Conservation (phyloP, 164 flowering plant genomes). For the Umbellularia californica region DNA sequence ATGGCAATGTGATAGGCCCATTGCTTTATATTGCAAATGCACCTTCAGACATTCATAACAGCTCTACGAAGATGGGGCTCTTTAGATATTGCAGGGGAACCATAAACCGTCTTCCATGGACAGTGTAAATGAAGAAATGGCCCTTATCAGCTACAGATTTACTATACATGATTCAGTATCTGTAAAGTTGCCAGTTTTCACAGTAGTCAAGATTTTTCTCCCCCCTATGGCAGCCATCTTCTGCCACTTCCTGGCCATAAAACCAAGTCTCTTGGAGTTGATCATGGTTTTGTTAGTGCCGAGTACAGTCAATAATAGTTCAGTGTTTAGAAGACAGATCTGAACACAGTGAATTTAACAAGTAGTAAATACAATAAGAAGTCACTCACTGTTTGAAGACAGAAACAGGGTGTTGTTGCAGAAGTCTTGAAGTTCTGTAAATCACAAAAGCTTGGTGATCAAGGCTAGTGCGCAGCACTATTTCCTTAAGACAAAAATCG, state of each 20-base stretch:
- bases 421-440: too few species aligned
- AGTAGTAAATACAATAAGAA: too few species aligned
- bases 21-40: conserved; percentile 18
- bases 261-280: conserved; percentile 8
- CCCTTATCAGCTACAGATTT: conserved; percentile 11
- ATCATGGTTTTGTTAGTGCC: too few species aligned
- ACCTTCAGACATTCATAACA: conserved; percentile 18
- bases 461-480: too few species aligned
- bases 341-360: too few species aligned
- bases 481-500: too few species aligned
- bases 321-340: too few species aligned
- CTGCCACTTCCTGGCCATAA: conserved; percentile 12
- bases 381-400: too few species aligned
- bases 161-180: background rate
- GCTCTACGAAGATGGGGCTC: conserved; percentile 13
- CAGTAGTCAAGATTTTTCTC: background rate
- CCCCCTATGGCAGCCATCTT: conserved; percentile 8
- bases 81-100: conserved; percentile 20
- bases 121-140: conserved; percentile 23
- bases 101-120: conserved; percentile 19
- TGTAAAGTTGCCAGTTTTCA: background rate
- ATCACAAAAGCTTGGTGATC: too few species aligned
- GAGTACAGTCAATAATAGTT: too few species aligned
- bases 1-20: conserved; percentile 25
- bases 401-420: too few species aligned